These are phyloP conservation scores for Quercus parvula DNA, from an alignment of 306 rosid genomes.

Conservation along the genomic window DNA sequence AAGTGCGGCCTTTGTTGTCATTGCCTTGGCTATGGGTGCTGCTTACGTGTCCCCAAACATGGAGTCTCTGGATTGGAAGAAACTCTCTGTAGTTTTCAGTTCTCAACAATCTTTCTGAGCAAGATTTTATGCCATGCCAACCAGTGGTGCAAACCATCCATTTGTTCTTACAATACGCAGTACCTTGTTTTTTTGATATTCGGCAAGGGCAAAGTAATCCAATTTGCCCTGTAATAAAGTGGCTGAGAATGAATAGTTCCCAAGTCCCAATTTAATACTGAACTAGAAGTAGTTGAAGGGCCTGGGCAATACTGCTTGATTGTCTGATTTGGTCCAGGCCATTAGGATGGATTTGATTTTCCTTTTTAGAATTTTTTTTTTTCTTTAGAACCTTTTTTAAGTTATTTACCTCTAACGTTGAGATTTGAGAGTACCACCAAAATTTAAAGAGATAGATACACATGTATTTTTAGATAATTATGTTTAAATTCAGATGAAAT, in stretches of 20 bases:
- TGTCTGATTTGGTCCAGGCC: conserved; percentile 44
- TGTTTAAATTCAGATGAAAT: conserved; percentile 34
- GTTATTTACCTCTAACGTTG: conserved; percentile 27
- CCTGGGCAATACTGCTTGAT: conserved; percentile 29
- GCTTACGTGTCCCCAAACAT: conserved; percentile 49
- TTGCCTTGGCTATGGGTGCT: conserved; percentile 66
- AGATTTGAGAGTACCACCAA: conserved; percentile 29
- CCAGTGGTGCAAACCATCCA: conserved; percentile 32
- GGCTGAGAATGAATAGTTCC: conserved; percentile 30
- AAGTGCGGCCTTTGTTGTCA: conserved; percentile 46
- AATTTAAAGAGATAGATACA: conserved; percentile 44
- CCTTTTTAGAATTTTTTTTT: background rate
- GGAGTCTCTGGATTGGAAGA: conserved; percentile 59
- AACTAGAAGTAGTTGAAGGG: conserved; percentile 39
- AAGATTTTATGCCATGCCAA: conserved; percentile 24
- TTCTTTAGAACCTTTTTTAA: conserved; percentile 17
- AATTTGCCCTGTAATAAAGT: conserved; percentile 36
- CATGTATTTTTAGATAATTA: conserved; percentile 37
- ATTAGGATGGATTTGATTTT: conserved; percentile 31
- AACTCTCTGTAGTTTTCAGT: conserved; percentile 51
- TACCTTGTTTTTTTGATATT: background rate
- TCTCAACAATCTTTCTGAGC: conserved; percentile 38
- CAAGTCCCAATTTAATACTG: conserved; percentile 25
- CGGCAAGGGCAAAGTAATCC: conserved; percentile 28
- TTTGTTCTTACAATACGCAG: conserved; percentile 12